Conservation (phyloP, 179 eudicot species). For the Patellifolia procumbens region DNA sequence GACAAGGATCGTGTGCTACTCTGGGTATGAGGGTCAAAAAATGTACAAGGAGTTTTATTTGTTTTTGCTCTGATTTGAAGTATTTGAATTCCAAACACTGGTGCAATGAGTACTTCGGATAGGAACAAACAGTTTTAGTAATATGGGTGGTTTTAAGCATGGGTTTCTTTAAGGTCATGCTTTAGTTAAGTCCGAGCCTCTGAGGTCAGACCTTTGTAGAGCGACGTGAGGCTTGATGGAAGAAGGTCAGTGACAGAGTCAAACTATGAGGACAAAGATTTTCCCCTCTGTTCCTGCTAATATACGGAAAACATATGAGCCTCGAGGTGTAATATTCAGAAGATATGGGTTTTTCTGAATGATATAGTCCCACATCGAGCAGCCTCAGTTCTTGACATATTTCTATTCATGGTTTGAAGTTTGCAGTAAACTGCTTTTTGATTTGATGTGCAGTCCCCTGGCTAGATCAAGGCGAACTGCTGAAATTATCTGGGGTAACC, state of each 20-base stretch:
- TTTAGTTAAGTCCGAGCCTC: neutral
- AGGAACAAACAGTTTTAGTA: neutral
- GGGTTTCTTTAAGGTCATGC: neutral
- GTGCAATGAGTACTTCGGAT: neutral
- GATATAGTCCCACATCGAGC: neutral
- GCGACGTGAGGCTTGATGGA: neutral
- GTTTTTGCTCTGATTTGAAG: neutral
- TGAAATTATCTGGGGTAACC: constrained; percentile 83
- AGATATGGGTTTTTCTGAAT: neutral
- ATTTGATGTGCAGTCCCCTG: constrained; percentile 61
- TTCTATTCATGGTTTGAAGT: neutral
- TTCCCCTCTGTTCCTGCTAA: neutral
- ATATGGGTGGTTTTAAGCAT: neutral
- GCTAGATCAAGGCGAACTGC: constrained; percentile 87
- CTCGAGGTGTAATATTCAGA: neutral
- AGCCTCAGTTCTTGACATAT: neutral
- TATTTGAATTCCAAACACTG: neutral
- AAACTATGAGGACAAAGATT: neutral
- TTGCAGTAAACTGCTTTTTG: neutral
- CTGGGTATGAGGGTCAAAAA: neutral
- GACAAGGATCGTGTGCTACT: neutral
- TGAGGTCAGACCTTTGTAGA: neutral
- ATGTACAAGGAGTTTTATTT: neutral
- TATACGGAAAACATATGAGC: neutral
- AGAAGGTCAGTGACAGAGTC: neutral